Base-by-base conservation (phyloP, 2,329 filamentous ascomycete species). In the Cytospora schulzeri region DNA sequence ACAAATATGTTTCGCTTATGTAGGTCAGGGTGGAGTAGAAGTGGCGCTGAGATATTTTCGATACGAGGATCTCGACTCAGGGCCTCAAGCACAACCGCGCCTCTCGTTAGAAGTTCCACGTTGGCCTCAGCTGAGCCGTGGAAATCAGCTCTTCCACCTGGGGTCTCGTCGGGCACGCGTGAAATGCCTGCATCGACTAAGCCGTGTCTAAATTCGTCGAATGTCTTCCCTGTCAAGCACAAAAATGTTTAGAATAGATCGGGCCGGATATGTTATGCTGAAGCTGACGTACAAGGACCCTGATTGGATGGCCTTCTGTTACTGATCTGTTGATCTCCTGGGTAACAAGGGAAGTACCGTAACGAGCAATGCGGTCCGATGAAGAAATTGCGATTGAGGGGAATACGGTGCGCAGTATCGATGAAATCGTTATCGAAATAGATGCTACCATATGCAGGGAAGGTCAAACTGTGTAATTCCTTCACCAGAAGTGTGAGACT, bases 1-100 rank as follows among this genome's bases (percentile, higher is more conserved):
- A 58, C 41, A 24, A 50, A 50, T 33, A 58, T 58, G 19, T 50
- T 58, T 4, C 38, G 17, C 28, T 58, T 50, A 17, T 58, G 56
- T 17, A 50, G 38, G 56, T 58, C 56, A 3, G 56, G 56, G 19
- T 50, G 38, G 6, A 48, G 12, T 11, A 58, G 56, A 50, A 58
- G 26, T 14, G 56, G 56, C 22, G 38, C 29, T 29, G 38, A 58
- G 38, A 58, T 50, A 19, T 50, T 24, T 38, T 31, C 38, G 56
- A 58, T 31, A 1, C 24, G 38, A 5, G 56, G 38, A 24, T 58
- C 56, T 15, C 38, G 56, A 38, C 56, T 50, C 7, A 58, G 38
- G 5, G 38, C 56, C 56, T 48, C 4, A 17, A 50, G 38, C 5
- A 50, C 38, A 48, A 29, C 38, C 7, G n/a, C 56, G 7, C 38